phyloP scores from a whole-genome alignment of 2,329 filamentous ascomycete genomes.

The Exophiala bonariae region DNA sequence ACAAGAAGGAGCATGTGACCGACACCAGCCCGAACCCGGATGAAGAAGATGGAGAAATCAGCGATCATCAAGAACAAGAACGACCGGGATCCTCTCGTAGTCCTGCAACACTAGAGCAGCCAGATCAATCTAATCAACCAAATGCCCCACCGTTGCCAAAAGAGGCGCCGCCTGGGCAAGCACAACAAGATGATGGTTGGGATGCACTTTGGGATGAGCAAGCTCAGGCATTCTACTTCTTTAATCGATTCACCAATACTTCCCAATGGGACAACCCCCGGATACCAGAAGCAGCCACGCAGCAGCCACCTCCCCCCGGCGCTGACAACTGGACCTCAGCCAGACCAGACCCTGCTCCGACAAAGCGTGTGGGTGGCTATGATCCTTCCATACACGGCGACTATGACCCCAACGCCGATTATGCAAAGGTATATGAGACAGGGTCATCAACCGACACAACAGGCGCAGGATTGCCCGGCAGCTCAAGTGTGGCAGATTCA shows the following conservation, averaged over 20 bases:
- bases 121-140: constrained; percentile 5
- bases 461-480: constrained; percentile 29
- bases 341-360: constrained; percentile 38
- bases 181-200: constrained; percentile 68
- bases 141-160: constrained; percentile 40
- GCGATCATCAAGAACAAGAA: constrained; percentile 13
- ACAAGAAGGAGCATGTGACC: neutral
- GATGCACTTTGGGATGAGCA: constrained; percentile 72
- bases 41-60: constrained; percentile 17
- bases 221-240: constrained; percentile 75
- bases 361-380: constrained; percentile 65
- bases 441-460: constrained; percentile 33
- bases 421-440: constrained; percentile 64
- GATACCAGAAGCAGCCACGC: constrained; percentile 51
- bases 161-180: constrained; percentile 42
- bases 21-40: constrained; percentile 4
- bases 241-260: constrained; percentile 73
- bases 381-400: constrained; percentile 95
- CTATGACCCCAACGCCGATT: constrained; percentile 95
- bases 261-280: constrained; percentile 88
- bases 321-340: constrained; percentile 33
- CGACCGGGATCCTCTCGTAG: constrained; percentile 5
- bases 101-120: no score
- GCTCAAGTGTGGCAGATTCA: constrained; percentile 44
- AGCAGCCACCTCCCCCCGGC: constrained; percentile 29